Base-by-base conservation (phyloP, 192 early-diverging fungal species). In the Phycomyces nitens region DNA sequence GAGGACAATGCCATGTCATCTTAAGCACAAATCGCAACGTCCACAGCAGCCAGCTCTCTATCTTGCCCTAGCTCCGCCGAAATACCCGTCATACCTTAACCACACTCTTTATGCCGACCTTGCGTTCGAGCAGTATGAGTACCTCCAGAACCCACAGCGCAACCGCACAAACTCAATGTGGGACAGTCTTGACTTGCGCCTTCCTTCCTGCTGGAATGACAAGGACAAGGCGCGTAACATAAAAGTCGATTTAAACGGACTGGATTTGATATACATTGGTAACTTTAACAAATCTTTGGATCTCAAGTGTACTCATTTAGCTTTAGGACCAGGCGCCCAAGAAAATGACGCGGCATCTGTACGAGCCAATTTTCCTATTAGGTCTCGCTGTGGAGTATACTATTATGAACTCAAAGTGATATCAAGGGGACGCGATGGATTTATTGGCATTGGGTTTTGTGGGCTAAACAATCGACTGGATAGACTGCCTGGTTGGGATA, bases 391-490 rank as follows among this genome's bases (percentile, higher is more conserved):
- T 64, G 94, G 93, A 15, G 76, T 97, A 7, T 99, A 89, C 64
- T 99, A 99, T 74, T 99, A 81, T 68, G 97, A 99, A 69, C 82
- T 94, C 10, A 56, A 77, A 6, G 81, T 99, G 62, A 80, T 92
- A 39, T 86, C 80, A 72, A 94, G 96, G 73, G 97, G 96, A 29
- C 72, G 86, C 34, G 83, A 92, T 68, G 97, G 96, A 51, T 95
- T 88, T 60, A 96, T 98, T 70, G 94, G 93, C 8, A 79, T 98
- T 44, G 97, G 97, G n/a, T 80, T 97, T 34, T 84, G 85, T 50
- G 79, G 68, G n/a, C 43, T 73, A 12, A 68, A 55, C 8, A 82
- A 89, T 6, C 50, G 66, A 12, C 49, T 87, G 51, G 74, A 82
- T 27, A 79, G 93, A 59, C 77, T 98, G 49, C 96, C 97, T 26